These are phyloP conservation scores for Lasiosphaeris hirsuta DNA, from an alignment of 495 filamentous ascomycete species.

Conservation along the genomic window DNA sequence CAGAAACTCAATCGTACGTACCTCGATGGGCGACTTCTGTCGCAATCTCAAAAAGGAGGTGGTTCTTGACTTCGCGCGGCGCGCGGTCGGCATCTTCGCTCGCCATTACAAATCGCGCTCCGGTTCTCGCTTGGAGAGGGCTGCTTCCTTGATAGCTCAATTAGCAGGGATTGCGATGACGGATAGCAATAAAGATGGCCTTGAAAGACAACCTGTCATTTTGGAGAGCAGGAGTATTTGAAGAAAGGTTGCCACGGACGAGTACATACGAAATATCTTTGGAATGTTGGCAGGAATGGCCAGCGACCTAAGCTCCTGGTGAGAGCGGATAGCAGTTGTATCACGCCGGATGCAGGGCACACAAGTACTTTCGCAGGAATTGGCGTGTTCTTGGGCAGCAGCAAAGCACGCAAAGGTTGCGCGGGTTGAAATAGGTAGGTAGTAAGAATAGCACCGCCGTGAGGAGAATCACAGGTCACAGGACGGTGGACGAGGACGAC, in stretches of 20 bases:
- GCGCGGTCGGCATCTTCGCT: slow-evolving; percentile 34
- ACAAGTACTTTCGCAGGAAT: not conserved
- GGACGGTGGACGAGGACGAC: not conserved
- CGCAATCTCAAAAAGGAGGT: slow-evolving; percentile 83
- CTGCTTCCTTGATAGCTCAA: not conserved
- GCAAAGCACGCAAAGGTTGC: not conserved
- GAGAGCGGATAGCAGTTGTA: not conserved
- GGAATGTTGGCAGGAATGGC: slow-evolving; percentile 14
- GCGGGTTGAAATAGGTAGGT: too few relatives aligned
- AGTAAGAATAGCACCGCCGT: too few relatives aligned
- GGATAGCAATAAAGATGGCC: not conserved
- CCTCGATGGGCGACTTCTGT: slow-evolving; percentile 96
- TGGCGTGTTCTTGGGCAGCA: not conserved
- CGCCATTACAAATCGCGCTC: slow-evolving; percentile 21
- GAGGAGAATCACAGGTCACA: not conserved
- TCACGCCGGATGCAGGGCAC: slow-evolving; percentile 1
- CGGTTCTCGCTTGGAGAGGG: not conserved
- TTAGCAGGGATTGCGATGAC: slow-evolving; percentile 8
- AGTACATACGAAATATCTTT: slow-evolving; percentile 1
- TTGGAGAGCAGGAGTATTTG: slow-evolving; percentile 2
- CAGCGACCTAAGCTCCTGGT: not conserved
- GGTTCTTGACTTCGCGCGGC: slow-evolving; percentile 48
- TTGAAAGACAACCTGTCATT: not conserved
- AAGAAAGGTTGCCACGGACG: not conserved
- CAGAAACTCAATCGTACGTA: slow-evolving; percentile 34